phyloP scores from a whole-genome alignment of 441 rosid species.

The Eruca vesicaria region DNA sequence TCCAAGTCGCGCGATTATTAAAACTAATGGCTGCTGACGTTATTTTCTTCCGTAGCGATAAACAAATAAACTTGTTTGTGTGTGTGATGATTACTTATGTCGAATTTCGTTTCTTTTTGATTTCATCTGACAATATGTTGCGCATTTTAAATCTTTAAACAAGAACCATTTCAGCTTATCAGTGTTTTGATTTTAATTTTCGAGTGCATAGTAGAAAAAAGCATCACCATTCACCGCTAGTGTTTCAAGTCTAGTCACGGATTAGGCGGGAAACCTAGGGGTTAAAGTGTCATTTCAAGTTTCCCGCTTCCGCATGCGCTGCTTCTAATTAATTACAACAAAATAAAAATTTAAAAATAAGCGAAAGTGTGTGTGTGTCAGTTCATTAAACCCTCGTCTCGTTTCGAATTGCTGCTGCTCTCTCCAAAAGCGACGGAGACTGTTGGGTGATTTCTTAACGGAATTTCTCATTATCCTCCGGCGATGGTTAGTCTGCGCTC shows the following conservation, averaged over 20 bases:
- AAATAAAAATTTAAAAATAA: neutral
- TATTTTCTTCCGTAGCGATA: neutral
- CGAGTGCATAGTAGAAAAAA: neutral
- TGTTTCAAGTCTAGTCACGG: neutral
- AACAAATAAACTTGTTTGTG: slow-evolving; percentile 11
- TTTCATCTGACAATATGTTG: neutral
- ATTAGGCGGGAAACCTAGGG: slow-evolving; percentile 12
- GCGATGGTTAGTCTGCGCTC: slow-evolving; percentile 31
- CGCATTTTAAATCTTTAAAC: neutral
- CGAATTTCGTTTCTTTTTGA: neutral
- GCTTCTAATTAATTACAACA: slow-evolving; percentile 20
- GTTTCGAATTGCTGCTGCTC: neutral
- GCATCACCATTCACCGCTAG: neutral
- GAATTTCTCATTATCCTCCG: neutral
- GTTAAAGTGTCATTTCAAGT: slow-evolving; percentile 13
- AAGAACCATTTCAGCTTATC: neutral
- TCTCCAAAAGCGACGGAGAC: slow-evolving; percentile 22
- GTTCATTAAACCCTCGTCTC: slow-evolving; percentile 6
- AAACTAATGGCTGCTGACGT: neutral
- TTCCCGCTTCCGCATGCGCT: slow-evolving; percentile 50
- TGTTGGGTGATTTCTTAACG: slow-evolving; percentile 10
- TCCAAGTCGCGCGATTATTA: slow-evolving; percentile 30
- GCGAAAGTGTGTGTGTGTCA: neutral
- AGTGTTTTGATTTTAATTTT: neutral
- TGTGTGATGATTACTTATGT: slow-evolving; percentile 14